Conservation (phyloP, 768 basidiomycete species). For the Lentinus brumalis region DNA sequence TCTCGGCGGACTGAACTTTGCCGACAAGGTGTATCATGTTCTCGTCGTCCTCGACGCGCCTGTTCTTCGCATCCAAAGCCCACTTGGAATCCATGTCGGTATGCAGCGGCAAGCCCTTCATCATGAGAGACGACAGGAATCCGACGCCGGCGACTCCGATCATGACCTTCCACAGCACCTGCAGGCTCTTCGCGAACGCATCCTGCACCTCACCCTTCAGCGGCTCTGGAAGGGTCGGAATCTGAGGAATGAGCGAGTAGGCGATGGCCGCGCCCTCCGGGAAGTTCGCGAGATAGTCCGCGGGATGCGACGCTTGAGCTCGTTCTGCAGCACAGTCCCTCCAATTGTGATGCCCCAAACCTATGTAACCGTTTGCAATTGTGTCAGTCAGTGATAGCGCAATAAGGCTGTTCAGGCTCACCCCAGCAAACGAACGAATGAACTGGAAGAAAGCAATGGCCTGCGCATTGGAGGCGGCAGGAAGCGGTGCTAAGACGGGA, state of each 20-base stretch:
- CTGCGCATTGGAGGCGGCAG: constrained; percentile 34
- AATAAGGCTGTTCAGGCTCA: not conserved
- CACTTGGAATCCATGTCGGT: constrained; percentile 28
- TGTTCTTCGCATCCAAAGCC: not conserved
- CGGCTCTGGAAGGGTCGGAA: constrained; percentile 28
- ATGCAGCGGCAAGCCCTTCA: constrained; percentile 34
- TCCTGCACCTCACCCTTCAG: constrained; percentile 29
- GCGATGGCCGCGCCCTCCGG: constrained; percentile 15
- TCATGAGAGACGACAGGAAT: constrained; percentile 26
- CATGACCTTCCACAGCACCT: constrained; percentile 35
- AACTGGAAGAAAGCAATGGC: constrained; percentile 36
- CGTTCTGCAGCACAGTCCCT: constrained; percentile 39
- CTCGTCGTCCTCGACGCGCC: no score
- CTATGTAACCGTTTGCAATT: constrained; percentile 10
- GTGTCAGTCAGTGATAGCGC: no score
- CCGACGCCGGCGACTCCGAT: constrained; percentile 33
- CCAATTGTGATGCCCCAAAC: constrained; percentile 42
- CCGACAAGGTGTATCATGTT: no score
- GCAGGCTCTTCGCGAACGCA: constrained; percentile 34
- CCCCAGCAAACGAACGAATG: constrained; percentile 26
- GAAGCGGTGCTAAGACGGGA: constrained; percentile 23
- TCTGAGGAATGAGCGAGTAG: constrained; percentile 35
- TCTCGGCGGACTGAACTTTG: no score
- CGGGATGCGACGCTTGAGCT: constrained; percentile 34
- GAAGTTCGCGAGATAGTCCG: constrained; percentile 28